A percentile compares a stretch with the other conserved stretches of the same genome.
Evolutionary conservation across 2,329 filamentous ascomycete genomes (phyloP).

Genomic region (Pseudophaeomoniella oleicola): DNA sequence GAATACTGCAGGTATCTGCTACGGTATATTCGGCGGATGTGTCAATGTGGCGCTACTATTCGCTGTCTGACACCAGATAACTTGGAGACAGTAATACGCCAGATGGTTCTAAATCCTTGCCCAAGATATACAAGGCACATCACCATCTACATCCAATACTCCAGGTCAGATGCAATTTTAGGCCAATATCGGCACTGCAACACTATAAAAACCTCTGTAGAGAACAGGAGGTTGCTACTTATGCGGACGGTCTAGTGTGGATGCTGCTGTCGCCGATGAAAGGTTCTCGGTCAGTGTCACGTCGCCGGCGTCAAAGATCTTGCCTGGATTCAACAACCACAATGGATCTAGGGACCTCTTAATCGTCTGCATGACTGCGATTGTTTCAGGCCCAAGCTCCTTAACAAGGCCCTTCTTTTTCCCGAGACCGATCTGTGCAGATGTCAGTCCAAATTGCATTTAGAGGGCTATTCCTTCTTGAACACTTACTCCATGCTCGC

Average conservation of each 20-base stretch:
- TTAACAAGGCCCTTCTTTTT: slow-evolving; percentile 69
- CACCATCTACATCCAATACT: too few relatives aligned
- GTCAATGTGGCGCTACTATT: too few relatives aligned
- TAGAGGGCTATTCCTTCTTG: neutral
- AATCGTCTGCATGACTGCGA: slow-evolving; percentile 71
- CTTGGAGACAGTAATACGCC: too few relatives aligned
- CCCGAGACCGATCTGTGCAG: slow-evolving; percentile 51
- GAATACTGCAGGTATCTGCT: too few relatives aligned
- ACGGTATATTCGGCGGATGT: too few relatives aligned
- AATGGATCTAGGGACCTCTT: slow-evolving; percentile 71
- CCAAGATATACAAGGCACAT: too few relatives aligned
- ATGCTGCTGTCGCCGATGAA: slow-evolving; percentile 7
- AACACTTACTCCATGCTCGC: neutral
- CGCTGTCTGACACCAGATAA: too few relatives aligned
- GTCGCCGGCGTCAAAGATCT: slow-evolving; percentile 60
- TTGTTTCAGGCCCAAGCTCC: slow-evolving; percentile 66
- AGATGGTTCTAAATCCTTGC: too few relatives aligned
- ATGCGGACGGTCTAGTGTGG: slow-evolving; percentile 6
- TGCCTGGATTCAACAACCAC: slow-evolving; percentile 85
- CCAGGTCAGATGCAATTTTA: too few relatives aligned
- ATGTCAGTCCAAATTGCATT: slow-evolving; percentile 1
- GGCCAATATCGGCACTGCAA: too few relatives aligned
- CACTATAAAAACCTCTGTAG: too few relatives aligned
- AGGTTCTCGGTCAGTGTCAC: slow-evolving; percentile 3
- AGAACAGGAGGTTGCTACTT: too few relatives aligned